Conservation (phyloP, 179 eudicot genomes). For the Corrigiola litoralis region DNA sequence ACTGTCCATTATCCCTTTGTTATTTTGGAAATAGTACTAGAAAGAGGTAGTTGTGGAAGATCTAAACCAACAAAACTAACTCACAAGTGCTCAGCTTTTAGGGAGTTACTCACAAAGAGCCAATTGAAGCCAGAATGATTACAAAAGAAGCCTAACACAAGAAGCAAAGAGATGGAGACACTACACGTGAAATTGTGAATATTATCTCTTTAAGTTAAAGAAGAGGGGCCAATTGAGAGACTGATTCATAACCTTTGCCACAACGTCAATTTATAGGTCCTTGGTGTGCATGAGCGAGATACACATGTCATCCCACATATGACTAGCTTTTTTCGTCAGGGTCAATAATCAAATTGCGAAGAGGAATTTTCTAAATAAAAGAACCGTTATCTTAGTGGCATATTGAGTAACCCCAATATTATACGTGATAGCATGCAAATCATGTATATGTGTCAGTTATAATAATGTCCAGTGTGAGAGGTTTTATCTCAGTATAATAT, state of each 20-base stretch:
- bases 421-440: no score
- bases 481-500: no score
- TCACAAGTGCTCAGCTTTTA: neutral
- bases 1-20: constrained; percentile 15
- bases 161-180: neutral
- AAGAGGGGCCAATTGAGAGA: neutral
- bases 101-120: neutral
- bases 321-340: neutral
- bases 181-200: neutral
- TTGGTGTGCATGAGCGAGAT: neutral
- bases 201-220: neutral
- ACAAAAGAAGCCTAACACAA: neutral
- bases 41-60: neutral
- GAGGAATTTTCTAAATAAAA: no score
- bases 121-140: neutral
- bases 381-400: no score
- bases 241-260: neutral
- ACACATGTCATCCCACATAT: neutral
- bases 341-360: neutral
- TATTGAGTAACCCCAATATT: no score
- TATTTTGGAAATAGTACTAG: neutral
- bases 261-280: constrained; percentile 16
- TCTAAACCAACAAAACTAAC: constrained; percentile 6
- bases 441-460: no score
- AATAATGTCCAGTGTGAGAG: no score